Conservation (phyloP, 2,329 filamentous ascomycete genomes). For the Colletotrichum scovillei region DNA sequence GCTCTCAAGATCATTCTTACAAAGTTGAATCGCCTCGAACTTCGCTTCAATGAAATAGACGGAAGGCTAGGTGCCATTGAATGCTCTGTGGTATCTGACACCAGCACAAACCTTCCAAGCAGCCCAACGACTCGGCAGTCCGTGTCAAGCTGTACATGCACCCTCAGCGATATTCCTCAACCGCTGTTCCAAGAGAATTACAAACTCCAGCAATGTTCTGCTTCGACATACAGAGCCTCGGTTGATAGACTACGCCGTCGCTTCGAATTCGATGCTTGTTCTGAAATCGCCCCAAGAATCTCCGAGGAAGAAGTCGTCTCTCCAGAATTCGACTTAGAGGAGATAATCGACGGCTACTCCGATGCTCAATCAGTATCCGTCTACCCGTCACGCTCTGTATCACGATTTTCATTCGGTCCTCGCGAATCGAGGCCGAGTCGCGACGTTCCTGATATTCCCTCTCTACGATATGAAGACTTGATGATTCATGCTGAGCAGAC, state of each 20-base stretch:
- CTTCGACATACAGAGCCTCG: slow-evolving; percentile 9
- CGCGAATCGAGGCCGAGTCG: not conserved
- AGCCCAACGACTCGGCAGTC: not conserved
- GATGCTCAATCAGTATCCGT: not conserved
- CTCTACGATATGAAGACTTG: not conserved
- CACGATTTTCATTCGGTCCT: rapidly evolving
- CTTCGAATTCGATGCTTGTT: not conserved
- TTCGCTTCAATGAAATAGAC: slow-evolving; percentile 14
- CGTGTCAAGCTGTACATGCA: not conserved
- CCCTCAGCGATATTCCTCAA: slow-evolving; percentile 2
- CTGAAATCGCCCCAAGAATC: not conserved
- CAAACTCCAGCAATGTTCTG: not conserved
- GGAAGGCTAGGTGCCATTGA: slow-evolving; percentile 7
- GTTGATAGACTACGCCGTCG: slow-evolving; percentile 15
- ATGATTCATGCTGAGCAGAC: not conserved
- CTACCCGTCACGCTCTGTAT: not conserved
- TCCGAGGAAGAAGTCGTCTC: not conserved
- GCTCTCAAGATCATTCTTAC: slow-evolving; percentile 26
- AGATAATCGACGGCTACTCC: too few species aligned
- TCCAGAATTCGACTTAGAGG: not conserved
- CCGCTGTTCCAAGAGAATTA: not conserved
- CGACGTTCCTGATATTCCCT: not conserved
- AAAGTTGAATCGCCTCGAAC: slow-evolving; percentile 19
- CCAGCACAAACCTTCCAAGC: not conserved
- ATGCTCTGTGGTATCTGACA: slow-evolving; percentile 1